These are phyloP conservation scores for Cladobotryum protrusum DNA, from an alignment of 2,329 filamentous ascomycete genomes.

Conservation along the genomic window DNA sequence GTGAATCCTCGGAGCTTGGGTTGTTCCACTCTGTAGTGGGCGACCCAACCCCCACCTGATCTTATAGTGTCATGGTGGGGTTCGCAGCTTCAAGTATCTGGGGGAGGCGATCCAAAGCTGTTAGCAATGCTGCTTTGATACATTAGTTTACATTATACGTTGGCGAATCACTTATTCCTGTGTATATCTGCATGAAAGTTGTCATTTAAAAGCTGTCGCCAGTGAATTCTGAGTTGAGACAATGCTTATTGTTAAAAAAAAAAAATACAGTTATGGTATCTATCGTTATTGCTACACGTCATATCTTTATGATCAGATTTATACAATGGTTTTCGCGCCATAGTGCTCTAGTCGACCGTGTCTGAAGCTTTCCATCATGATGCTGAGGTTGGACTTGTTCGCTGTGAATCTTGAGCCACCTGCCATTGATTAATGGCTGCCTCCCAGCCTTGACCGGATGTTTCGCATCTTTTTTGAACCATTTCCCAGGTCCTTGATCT, in stretches of 20 bases:
- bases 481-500: slow-evolving; percentile 75
- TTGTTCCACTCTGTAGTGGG: slow-evolving; percentile 10
- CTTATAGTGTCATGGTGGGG: no score
- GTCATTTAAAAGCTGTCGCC: no score
- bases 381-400: no score
- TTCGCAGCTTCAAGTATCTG: no score
- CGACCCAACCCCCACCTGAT: background rate
- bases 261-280: background rate
- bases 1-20: slow-evolving; percentile 18
- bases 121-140: no score
- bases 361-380: no score
- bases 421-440: slow-evolving; percentile 59
- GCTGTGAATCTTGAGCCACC: slow-evolving; percentile 22
- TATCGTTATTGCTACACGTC: slow-evolving; percentile 1
- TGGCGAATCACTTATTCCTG: no score
- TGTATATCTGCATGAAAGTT: no score
- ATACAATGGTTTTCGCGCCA: background rate
- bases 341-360: background rate
- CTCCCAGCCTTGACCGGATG: slow-evolving; percentile 52
- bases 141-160: no score
- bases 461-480: slow-evolving; percentile 66
- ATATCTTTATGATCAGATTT: background rate
- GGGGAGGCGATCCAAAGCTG: no score
- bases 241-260: background rate
- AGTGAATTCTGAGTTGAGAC: no score